Conservation (phyloP, 179 eudicot species). For the Drosera spatulata region DNA sequence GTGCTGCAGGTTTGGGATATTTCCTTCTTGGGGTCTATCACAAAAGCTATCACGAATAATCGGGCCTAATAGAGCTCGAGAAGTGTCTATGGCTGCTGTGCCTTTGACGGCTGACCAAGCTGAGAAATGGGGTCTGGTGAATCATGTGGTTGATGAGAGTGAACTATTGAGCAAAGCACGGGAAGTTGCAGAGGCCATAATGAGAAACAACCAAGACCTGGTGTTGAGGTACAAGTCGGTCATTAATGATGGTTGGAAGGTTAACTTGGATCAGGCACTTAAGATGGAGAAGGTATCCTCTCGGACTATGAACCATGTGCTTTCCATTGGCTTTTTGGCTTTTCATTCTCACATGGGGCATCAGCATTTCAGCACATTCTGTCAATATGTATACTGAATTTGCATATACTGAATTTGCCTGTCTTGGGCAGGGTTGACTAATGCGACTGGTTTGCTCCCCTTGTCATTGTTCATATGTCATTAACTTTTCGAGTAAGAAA, state of each 20-base stretch:
- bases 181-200: constrained; percentile 66
- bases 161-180: constrained; percentile 70
- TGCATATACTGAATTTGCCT: too few species aligned
- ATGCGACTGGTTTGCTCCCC: too few species aligned
- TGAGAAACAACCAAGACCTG: constrained; percentile 69
- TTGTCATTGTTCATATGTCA: too few species aligned
- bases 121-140: constrained; percentile 80
- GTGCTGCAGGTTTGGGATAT: constrained; percentile 77
- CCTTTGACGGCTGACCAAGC: constrained; percentile 83
- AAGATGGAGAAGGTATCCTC: constrained; percentile 71
- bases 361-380: not conserved
- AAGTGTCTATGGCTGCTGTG: constrained; percentile 60
- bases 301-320: too few species aligned
- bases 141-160: constrained; percentile 71
- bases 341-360: not conserved
- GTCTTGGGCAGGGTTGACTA: too few species aligned
- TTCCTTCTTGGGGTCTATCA: constrained; percentile 99
- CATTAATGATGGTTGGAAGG: constrained; percentile 86
- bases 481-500: too few species aligned
- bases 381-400: too few species aligned
- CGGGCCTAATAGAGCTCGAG: constrained; percentile 86
- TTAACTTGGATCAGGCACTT: constrained; percentile 63
- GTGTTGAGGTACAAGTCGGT: constrained; percentile 89
- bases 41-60: constrained; percentile 94
- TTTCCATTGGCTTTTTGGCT: not conserved